Conservation (phyloP, 768 basidiomycete species). For the Mycena haematopus region DNA sequence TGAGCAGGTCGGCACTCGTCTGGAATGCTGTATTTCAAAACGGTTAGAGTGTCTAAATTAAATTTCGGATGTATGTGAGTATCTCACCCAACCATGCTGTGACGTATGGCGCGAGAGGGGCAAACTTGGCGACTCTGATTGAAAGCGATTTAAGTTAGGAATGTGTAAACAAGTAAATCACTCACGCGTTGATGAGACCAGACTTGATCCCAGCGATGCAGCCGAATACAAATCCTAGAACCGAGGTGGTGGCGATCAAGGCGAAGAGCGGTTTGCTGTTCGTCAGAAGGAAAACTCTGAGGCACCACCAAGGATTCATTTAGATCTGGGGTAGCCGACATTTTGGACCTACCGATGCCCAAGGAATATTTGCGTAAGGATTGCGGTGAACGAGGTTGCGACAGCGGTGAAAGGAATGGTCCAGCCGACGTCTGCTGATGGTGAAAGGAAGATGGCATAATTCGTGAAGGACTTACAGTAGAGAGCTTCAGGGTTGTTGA, state of each 20-base stretch:
- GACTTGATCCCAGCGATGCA: conserved; percentile 36
- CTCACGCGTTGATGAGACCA: conserved; percentile 38
- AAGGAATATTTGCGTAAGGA: conserved; percentile 43
- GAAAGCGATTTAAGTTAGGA: not conserved
- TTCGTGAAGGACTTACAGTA: conserved; percentile 12
- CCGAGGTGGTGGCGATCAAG: conserved; percentile 31
- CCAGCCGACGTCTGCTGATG: conserved; percentile 36
- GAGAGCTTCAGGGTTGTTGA: conserved; percentile 24
- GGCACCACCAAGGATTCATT: not conserved
- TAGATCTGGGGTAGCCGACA: not conserved
- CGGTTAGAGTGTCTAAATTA: not conserved
- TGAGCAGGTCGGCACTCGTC: conserved; percentile 26
- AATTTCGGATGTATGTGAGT: not conserved
- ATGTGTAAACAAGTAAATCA: too few species aligned
- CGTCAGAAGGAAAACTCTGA: conserved; percentile 27
- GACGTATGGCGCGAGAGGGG: conserved; percentile 34
- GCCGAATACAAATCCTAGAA: conserved; percentile 37
- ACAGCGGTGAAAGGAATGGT: conserved; percentile 42
- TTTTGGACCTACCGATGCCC: conserved; percentile 32
- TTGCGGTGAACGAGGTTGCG: conserved; percentile 37
- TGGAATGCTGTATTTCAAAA: conserved; percentile 19
- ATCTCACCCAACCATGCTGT: conserved; percentile 39
- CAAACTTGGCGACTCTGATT: conserved; percentile 34
- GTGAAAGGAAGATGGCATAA: not conserved
- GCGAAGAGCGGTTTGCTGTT: conserved; percentile 28